Evolutionary conservation across 2,329 filamentous ascomycete genomes (phyloP).

Genomic region (Stagonosporopsis chrysanthemi): DNA sequence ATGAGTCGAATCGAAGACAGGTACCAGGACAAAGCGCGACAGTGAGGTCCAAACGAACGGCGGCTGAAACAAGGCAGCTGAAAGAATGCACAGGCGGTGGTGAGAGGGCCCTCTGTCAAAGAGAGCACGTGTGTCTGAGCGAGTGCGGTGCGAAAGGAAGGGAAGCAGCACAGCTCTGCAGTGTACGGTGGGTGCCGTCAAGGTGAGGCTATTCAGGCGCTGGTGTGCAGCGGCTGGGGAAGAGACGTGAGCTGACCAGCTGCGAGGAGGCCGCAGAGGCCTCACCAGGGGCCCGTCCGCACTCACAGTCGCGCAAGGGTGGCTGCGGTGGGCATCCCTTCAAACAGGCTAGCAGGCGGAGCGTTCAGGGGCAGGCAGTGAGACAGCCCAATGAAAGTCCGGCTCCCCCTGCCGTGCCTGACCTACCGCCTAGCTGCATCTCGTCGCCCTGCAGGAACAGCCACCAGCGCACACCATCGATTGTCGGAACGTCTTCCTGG

Average conservation of each 20-base stretch:
- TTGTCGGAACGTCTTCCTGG: constrained; percentile 10
- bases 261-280: constrained; percentile 31
- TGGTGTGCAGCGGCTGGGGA: constrained; percentile 39
- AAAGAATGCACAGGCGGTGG: constrained; percentile 31
- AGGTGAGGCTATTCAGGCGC: constrained; percentile 43
- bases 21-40: constrained; percentile 24
- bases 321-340: constrained; percentile 27
- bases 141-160: constrained; percentile 36
- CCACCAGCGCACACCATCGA: constrained; percentile 13
- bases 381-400: constrained; percentile 27
- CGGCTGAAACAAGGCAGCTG: constrained; percentile 23
- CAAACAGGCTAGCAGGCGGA: constrained; percentile 32
- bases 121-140: constrained; percentile 29
- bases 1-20: constrained; percentile 32
- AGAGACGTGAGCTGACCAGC: constrained; percentile 35
- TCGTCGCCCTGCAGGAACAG: constrained; percentile 31
- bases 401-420: constrained; percentile 23
- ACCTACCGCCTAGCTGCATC: constrained; percentile 22
- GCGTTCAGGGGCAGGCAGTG: constrained; percentile 33
- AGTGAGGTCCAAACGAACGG: constrained; percentile 20
- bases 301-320: constrained; percentile 37
- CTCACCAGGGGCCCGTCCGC: constrained; percentile 29
- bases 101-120: constrained; percentile 47
- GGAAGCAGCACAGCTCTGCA: constrained; percentile 49
- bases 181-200: constrained; percentile 35